These are phyloP conservation scores for Aspergillus calidoustus DNA, from an alignment of 2,329 filamentous ascomycete genomes.

Conservation along the genomic window DNA sequence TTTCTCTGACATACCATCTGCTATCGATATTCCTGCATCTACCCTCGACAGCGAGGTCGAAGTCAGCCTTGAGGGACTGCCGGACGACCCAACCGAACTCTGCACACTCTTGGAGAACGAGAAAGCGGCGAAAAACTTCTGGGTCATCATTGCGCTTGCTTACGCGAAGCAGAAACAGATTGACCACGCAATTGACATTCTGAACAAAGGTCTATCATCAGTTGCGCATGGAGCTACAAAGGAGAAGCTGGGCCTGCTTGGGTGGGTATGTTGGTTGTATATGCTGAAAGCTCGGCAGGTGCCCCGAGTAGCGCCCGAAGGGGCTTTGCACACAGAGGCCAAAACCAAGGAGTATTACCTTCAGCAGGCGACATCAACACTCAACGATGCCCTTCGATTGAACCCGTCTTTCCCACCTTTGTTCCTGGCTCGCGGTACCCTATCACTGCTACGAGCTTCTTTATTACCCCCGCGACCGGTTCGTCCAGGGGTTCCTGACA, in stretches of 20 bases:
- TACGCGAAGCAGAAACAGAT: slow-evolving; percentile 96
- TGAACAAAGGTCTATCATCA: slow-evolving; percentile 74
- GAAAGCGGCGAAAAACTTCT: slow-evolving; percentile 85
- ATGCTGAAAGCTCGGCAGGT: slow-evolving; percentile 87
- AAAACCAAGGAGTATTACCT: slow-evolving; percentile 95
- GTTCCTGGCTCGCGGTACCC: slow-evolving; percentile 86
- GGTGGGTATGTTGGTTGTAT: slow-evolving; percentile 88
- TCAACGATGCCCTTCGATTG: slow-evolving; percentile 94
- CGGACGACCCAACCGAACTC: slow-evolving; percentile 92
- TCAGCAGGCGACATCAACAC: slow-evolving; percentile 82
- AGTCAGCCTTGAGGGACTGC: slow-evolving; percentile 86
- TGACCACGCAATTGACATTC: slow-evolving; percentile 75
- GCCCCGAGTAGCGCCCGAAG: slow-evolving; percentile 68
- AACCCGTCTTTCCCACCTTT: slow-evolving; percentile 91
- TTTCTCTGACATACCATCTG: slow-evolving; percentile 65
- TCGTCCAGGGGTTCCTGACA: slow-evolving; percentile 66
- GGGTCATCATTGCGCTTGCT: slow-evolving; percentile 96
- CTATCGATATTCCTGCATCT: slow-evolving; percentile 68
- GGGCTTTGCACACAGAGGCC: slow-evolving; percentile 67
- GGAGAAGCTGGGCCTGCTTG: slow-evolving; percentile 83
- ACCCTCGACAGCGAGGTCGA: slow-evolving; percentile 75
- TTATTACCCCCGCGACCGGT: slow-evolving; percentile 74
- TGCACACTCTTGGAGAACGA: slow-evolving; percentile 96
- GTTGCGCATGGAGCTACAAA: slow-evolving; percentile 72
- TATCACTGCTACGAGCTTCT: slow-evolving; percentile 86